A percentile compares a stretch with the other conserved stretches of the same genome.
Evolutionary conservation across 2,329 filamentous ascomycete species (phyloP).

Genomic region (Triangularia verruculosa): DNA sequence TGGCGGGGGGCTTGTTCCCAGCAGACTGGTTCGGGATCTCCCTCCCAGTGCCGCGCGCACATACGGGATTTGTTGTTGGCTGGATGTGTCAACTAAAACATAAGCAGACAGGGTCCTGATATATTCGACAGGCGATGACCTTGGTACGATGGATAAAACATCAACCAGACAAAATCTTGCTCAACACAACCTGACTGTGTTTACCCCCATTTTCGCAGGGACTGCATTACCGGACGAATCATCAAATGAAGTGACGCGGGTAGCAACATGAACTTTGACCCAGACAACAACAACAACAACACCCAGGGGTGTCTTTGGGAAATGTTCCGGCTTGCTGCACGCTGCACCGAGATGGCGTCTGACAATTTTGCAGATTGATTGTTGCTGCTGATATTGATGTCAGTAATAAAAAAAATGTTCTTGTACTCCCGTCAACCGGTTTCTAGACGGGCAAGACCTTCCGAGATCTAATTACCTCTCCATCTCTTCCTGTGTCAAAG

Average conservation of each 20-base stretch:
- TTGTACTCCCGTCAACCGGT: neutral
- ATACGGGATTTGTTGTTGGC: neutral
- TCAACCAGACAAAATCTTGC: neutral
- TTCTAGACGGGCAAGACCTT: neutral
- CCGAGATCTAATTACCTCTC: neutral
- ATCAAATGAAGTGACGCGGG: neutral
- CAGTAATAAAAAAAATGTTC: constrained; percentile 8
- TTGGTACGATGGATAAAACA: neutral
- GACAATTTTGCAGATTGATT: neutral
- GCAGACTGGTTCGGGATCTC: constrained; percentile 27
- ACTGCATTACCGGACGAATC: neutral
- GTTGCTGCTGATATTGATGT: constrained; percentile 15
- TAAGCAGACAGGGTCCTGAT: neutral
- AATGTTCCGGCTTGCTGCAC: constrained; percentile 3
- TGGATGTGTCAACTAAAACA: neutral
- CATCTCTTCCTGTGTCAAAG: no score
- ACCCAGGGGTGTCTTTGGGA: neutral
- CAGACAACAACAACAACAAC: no score
- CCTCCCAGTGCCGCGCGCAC: constrained; percentile 21
- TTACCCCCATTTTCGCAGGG: neutral
- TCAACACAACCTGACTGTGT: neutral
- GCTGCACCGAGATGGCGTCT: neutral
- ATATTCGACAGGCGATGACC: neutral
- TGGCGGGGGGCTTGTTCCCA: constrained; percentile 18
- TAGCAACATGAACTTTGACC: neutral